Conservation (phyloP, 2,329 filamentous ascomycete species). For the Fusarium odoratissimum region DNA sequence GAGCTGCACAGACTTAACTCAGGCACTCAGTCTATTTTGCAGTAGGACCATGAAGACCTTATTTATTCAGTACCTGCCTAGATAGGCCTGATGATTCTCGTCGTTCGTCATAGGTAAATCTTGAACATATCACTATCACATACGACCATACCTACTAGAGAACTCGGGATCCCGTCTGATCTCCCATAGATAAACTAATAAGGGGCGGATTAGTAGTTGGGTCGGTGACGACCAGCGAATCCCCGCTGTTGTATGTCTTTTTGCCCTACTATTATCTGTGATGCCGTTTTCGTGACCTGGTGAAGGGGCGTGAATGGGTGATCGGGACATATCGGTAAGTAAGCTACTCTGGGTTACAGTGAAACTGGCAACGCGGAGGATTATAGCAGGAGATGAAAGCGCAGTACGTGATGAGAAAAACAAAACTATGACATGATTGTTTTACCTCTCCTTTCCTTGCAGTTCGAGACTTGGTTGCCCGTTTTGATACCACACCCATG, state of each 20-base stretch:
- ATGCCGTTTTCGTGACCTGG: neutral
- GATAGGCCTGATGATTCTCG: neutral
- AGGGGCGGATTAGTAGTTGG: constrained; percentile 9
- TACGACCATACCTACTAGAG: constrained; percentile 8
- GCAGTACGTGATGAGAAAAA: neutral
- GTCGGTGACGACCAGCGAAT: constrained; percentile 1
- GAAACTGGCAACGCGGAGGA: neutral
- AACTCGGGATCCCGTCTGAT: constrained; percentile 9
- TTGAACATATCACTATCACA: neutral
- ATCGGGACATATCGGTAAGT: neutral
- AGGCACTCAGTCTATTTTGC: no score
- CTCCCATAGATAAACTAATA: constrained; percentile 4
- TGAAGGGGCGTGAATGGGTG: neutral
- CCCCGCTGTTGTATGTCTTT: constrained; percentile 13
- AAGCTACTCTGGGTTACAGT: neutral
- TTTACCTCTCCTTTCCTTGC: neutral
- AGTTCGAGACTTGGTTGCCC: neutral
- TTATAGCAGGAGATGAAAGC: neutral
- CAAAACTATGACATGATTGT: neutral
- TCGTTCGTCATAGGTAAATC: neutral
- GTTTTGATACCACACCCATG: neutral
- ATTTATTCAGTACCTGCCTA: neutral
- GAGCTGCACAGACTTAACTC: neutral
- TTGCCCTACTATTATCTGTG: neutral
- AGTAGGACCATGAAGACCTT: neutral